These are phyloP conservation scores for Yamadazyma trypodendri DNA, from an alignment of 1,139 yeast species.

Conservation along the genomic window DNA sequence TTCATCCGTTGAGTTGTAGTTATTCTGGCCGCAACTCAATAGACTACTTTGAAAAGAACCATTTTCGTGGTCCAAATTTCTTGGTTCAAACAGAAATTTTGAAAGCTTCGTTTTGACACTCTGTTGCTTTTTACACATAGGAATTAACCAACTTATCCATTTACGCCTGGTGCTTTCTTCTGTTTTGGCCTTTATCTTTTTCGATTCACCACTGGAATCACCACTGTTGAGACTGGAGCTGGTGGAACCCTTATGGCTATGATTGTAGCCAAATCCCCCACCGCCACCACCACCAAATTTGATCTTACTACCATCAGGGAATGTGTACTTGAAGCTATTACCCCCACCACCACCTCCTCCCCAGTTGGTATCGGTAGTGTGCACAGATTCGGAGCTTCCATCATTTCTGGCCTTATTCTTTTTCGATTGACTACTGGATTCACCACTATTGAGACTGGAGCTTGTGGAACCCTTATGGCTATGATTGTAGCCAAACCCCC, in stretches of 20 bases:
- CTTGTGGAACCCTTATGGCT: slow-evolving; percentile 2
- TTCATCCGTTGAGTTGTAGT: slow-evolving; percentile 8
- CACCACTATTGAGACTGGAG: background rate
- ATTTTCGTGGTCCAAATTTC: background rate
- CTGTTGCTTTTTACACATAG: slow-evolving; percentile 4
- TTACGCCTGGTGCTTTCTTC: background rate
- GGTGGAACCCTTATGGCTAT: slow-evolving; percentile 3
- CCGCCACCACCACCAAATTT: slow-evolving; percentile 32
- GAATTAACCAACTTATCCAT: slow-evolving; percentile 13
- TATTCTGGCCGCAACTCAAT: slow-evolving; percentile 3
- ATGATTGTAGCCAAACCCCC: slow-evolving; percentile 20
- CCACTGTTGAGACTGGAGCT: background rate
- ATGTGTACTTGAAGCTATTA: slow-evolving; percentile 20
- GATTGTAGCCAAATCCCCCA: slow-evolving; percentile 20
- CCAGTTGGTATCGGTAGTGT: slow-evolving; percentile 17
- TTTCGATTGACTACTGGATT: background rate
- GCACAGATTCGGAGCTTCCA: slow-evolving; percentile 7
- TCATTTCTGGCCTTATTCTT: background rate
- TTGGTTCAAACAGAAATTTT: slow-evolving; percentile 9
- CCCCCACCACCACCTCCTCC: slow-evolving; percentile 29
- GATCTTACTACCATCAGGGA: slow-evolving; percentile 24
- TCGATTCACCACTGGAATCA: background rate
- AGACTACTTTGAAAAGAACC: slow-evolving; percentile 4
- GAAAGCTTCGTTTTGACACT: slow-evolving; percentile 14
- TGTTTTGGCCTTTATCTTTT: background rate